Base-by-base conservation (phyloP, 2,329 filamentous ascomycete species). In the Colletotrichum cereale region DNA sequence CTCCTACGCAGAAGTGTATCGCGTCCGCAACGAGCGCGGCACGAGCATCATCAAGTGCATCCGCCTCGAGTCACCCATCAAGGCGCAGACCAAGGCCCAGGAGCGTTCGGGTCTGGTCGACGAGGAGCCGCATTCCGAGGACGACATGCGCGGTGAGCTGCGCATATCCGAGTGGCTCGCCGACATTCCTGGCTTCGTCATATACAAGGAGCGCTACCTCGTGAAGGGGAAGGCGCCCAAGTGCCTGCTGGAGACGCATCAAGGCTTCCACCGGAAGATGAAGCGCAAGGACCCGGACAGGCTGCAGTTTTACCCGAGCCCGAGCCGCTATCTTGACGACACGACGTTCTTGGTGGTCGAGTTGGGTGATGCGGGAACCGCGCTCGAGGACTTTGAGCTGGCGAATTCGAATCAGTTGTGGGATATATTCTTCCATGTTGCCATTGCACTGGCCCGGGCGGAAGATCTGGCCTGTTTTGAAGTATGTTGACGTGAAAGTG, bases 11-110 rank as follows among this genome's bases (percentile, higher is more conserved):
- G 90, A 92, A 77, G 89, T 92, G 12, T 92, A 91, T 75, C 88
- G 89, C 12, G 84, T 91, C 74, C 87, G 83, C 57, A 91, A 90
- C 76, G 82, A 84, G 55, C 82, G 85, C 21, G 89, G 89, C 11
- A 89, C 87, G 34, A 91, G 88, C 77, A 90, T 92, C 75, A 88
- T 92, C 80, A 92, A 92, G 75, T 86, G 88, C 26, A 89, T 91
- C 69, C 86, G 89, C 2, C 83, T 92, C 12, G 79, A 86, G 14
- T 90, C 88, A 0, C 87, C 87, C 5, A 88, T 90, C 71, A 88
- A 86, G 72, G 77, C 86, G 0, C 87, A 89, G 75, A 90, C 88
- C 10, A 89, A 88, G 70, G 79, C 86, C 0, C 88, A 90, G 77
- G 80, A 86, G 65, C 83, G 82, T 38, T 84, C 86, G 0, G 86